Percentiles rank a stretch among this genome's conserved stretches.
Conservation (phyloP, 495 filamentous ascomycete genomes). For the Astrocystis sublimbata region DNA sequence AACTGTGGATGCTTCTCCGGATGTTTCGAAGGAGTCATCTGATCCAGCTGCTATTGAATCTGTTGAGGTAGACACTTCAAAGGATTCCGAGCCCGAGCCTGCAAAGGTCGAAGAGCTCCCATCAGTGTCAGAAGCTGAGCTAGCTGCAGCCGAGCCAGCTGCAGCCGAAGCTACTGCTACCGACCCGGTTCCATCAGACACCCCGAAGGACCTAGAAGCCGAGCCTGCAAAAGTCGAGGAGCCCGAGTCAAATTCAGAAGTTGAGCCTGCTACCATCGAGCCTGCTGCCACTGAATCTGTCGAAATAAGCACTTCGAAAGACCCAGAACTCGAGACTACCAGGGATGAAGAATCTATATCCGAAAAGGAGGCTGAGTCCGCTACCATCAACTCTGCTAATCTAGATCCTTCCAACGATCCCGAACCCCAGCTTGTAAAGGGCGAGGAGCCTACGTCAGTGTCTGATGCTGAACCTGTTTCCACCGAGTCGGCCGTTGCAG, state of each 20-base stretch:
- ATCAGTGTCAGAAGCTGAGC: neutral
- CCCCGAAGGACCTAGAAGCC: too few relatives aligned
- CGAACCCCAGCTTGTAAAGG: too few relatives aligned
- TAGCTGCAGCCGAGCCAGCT: neutral
- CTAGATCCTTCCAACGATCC: too few relatives aligned
- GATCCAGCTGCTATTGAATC: slow-evolving; percentile 5
- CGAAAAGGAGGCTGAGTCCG: neutral
- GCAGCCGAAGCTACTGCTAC: neutral
- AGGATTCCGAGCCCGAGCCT: neutral
- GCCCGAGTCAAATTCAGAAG: neutral
- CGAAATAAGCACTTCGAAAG: neutral
- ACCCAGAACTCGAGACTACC: too few relatives aligned
- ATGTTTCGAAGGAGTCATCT: neutral
- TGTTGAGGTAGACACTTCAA: neutral
- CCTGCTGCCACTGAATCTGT: neutral
- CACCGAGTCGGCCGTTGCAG: too few relatives aligned
- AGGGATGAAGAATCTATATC: neutral
- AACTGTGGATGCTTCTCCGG: neutral
- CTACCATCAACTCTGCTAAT: too few relatives aligned
- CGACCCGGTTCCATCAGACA: too few relatives aligned
- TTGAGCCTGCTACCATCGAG: neutral
- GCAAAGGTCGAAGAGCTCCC: neutral
- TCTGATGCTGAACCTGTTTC: too few relatives aligned
- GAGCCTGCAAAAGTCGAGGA: neutral
- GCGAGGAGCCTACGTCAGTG: too few relatives aligned